A percentile compares a stretch with the other conserved stretches of the same genome.
Evolutionary conservation across 2,329 filamentous ascomycete species (phyloP).

Genomic region (Aspergillus clavatus): DNA sequence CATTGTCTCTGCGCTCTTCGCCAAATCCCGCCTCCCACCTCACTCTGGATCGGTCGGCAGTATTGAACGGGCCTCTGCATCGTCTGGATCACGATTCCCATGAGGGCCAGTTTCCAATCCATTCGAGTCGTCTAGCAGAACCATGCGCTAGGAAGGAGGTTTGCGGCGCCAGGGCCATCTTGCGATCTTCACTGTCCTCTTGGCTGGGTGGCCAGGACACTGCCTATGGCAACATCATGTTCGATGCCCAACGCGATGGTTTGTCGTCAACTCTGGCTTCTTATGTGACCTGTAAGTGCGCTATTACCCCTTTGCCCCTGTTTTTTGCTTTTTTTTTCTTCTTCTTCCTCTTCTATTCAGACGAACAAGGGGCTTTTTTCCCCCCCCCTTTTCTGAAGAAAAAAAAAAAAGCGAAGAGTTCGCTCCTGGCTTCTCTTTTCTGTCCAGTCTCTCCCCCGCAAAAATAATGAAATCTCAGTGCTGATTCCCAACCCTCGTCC

Average conservation of each 20-base stretch:
- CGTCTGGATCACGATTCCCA: constrained; percentile 7
- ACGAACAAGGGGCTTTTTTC: too few species aligned
- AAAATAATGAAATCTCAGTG: not conserved
- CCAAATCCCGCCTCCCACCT: constrained; percentile 1
- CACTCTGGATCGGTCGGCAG: constrained; percentile 18
- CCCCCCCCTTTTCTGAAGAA: constrained; percentile 2
- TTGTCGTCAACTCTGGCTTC: constrained; percentile 30
- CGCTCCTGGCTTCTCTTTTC: too few species aligned
- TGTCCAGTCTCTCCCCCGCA: constrained; percentile 1
- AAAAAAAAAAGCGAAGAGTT: too few species aligned
- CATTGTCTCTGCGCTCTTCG: too few species aligned
- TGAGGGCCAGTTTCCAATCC: constrained; percentile 18
- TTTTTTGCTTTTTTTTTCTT: constrained; percentile 6
- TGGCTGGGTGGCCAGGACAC: constrained; percentile 29
- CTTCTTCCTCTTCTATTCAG: not conserved
- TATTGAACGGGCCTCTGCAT: constrained; percentile 8
- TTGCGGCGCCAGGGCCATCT: constrained; percentile 32
- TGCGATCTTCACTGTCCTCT: constrained; percentile 31
- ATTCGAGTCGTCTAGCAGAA: constrained; percentile 22
- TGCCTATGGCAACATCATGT: constrained; percentile 40
- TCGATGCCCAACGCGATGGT: constrained; percentile 36
- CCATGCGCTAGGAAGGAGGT: constrained; percentile 38
- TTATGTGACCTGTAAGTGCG: constrained; percentile 34
- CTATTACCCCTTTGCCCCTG: constrained; percentile 8
- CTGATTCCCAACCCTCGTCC: constrained; percentile 6